Conservation (phyloP, 768 basidiomycete species). For the Cystobasidiopsis lactophilus region DNA sequence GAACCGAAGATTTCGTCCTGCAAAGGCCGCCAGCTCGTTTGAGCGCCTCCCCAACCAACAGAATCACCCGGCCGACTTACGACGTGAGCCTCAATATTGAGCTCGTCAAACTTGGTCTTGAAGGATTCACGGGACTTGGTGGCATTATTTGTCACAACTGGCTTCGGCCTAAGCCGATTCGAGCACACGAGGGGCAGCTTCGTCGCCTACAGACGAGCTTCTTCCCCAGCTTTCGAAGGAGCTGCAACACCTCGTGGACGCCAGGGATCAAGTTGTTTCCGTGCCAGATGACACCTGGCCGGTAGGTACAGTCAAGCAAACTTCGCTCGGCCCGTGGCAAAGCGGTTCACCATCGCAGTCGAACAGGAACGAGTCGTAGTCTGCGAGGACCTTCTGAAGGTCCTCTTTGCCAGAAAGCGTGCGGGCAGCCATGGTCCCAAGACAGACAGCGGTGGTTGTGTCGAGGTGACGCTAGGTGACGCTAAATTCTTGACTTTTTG, state of each 20-base stretch:
- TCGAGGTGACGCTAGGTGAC: too few species aligned
- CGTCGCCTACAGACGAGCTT: background rate
- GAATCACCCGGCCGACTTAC: constrained; percentile 22
- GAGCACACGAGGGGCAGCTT: background rate
- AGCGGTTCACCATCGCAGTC: constrained; percentile 13
- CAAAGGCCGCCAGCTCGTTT: too few species aligned
- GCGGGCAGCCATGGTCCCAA: too few species aligned
- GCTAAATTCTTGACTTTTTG: too few species aligned
- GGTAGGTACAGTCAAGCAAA: background rate
- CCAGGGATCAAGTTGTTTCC: constrained; percentile 15
- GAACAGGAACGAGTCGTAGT: constrained; percentile 17
- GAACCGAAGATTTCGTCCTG: constrained; percentile 96
- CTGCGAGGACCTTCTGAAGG: too few species aligned
- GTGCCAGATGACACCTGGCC: constrained; percentile 20
- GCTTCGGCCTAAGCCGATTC: constrained; percentile 50
- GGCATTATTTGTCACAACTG: constrained; percentile 75
- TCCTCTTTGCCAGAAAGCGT: too few species aligned
- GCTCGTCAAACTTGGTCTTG: constrained; percentile 73
- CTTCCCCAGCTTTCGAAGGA: constrained; percentile 12
- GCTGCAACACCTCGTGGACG: constrained; percentile 12
- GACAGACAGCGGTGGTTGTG: too few species aligned
- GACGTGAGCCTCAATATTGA: constrained; percentile 62
- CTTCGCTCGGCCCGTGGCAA: background rate
- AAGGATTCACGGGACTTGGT: constrained; percentile 72
- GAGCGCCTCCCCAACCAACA: too few species aligned